A percentile compares a stretch with the other conserved stretches of the same genome.
phyloP scores from a whole-genome alignment of 345 rosid genomes.

The Syzygium aqueum region DNA sequence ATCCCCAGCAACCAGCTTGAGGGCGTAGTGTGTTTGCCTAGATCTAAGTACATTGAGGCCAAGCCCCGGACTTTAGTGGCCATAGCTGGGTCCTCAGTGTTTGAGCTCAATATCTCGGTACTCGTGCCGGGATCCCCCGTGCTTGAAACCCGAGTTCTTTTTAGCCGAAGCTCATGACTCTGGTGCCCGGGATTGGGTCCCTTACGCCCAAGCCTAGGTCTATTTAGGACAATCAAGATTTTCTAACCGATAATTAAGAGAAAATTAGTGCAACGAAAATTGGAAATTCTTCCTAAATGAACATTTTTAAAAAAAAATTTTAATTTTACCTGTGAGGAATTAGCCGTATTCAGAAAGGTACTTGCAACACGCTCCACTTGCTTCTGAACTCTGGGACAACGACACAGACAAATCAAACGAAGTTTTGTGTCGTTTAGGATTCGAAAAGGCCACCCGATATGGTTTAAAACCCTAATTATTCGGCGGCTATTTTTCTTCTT shows the following conservation, averaged over 20 bases:
- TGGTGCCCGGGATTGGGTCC: too few relatives aligned
- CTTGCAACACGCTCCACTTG: background rate
- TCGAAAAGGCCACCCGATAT: background rate
- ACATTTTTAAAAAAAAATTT: too few relatives aligned
- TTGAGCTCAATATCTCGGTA: too few relatives aligned
- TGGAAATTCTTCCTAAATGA: background rate
- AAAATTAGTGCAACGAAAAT: background rate
- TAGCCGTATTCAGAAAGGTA: background rate
- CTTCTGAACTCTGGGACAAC: background rate
- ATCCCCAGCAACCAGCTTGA: too few relatives aligned
- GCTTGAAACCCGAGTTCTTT: too few relatives aligned
- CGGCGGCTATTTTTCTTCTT: background rate
- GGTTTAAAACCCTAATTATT: background rate
- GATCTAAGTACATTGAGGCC: background rate
- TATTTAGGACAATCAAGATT: too few relatives aligned
- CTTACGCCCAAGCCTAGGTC: too few relatives aligned
- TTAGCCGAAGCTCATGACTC: too few relatives aligned
- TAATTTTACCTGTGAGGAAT: background rate
- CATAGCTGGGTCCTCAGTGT: too few relatives aligned
- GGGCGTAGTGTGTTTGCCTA: too few relatives aligned
- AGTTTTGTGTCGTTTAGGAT: background rate
- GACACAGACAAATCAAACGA: background rate
- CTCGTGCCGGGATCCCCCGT: too few relatives aligned
- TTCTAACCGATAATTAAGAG: background rate
- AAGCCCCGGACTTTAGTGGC: too few relatives aligned